Conservation (phyloP, 2,329 filamentous ascomycete species). For the Microsporum audouinii region DNA sequence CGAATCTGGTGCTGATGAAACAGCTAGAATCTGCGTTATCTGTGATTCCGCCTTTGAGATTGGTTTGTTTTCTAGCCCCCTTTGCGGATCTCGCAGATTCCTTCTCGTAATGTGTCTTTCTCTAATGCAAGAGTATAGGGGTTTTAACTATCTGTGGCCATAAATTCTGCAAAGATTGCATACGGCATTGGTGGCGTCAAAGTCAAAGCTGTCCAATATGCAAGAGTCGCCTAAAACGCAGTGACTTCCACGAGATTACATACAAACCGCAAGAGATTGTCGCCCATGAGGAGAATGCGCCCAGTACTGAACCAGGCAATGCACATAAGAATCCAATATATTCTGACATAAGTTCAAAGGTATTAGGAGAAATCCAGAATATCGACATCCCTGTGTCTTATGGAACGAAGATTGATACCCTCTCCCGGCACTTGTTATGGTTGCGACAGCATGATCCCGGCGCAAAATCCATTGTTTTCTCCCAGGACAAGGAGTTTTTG, state of each 20-base stretch:
- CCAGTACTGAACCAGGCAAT: slow-evolving; percentile 21
- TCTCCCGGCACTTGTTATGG: slow-evolving; percentile 74
- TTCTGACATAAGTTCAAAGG: slow-evolving; percentile 57
- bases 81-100: slow-evolving; percentile 6
- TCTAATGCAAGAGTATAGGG: slow-evolving; percentile 18
- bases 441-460: slow-evolving; percentile 72
- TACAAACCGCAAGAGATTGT: slow-evolving; percentile 65
- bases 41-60: slow-evolving; percentile 65
- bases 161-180: slow-evolving; percentile 81
- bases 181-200: slow-evolving; percentile 62
- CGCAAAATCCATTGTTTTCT: slow-evolving; percentile 88
- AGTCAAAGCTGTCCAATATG: slow-evolving; percentile 75
- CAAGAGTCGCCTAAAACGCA: slow-evolving; percentile 53
- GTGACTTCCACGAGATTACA: slow-evolving; percentile 73
- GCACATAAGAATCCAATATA: slow-evolving; percentile 52
- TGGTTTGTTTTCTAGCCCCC: slow-evolving; percentile 47
- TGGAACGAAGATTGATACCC: slow-evolving; percentile 80
- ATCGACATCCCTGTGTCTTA: slow-evolving; percentile 65
- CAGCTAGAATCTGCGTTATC: slow-evolving; percentile 66
- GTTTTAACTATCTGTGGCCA: slow-evolving; percentile 71
- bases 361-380: slow-evolving; percentile 68
- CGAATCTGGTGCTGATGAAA: slow-evolving; percentile 51
- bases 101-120: not conserved
- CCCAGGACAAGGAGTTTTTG: slow-evolving; percentile 76
- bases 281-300: slow-evolving; percentile 45